Evolutionary conservation across 2,329 filamentous ascomycete species (phyloP), one percentile per base, ranked within the genome.

Genomic region (Curvularia sp.): DNA sequence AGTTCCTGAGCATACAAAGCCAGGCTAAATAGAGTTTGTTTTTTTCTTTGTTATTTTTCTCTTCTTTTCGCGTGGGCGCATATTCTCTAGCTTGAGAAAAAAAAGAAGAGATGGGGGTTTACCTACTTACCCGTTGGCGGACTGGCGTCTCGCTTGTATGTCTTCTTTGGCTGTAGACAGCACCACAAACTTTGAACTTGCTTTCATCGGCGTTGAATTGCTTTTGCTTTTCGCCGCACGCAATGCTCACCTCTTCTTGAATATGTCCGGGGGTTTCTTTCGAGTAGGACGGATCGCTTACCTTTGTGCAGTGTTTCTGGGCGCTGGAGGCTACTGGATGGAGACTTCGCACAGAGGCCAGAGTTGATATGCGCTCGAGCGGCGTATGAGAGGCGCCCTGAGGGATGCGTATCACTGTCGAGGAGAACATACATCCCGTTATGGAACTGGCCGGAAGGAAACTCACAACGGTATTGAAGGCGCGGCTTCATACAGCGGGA

Each of bases 101-200:
- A n/a, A 34, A 34, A n/a, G n/a, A 34, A 39, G 21, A 19, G 19
- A 42, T 42, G 12, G 39, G 12, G 32, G 12, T 10, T n/a, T n/a
- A n/a, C n/a, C n/a, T n/a, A n/a, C 25, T 25, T 42, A 25, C 21
- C 39, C 46, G 46, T 49, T 25, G 30, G 46, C 10, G 30, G 46
- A 38, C 32, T 49, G 47, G 47, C 34, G 32, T 27, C 47, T 49
- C 47, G 47, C 47, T 49, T 49, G 47, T n/a, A 25, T 49, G 39
- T 13, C 47, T 49, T 27, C 32, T 49, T 49, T 39, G 34, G 34
- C 32, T 49, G 34, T 49, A 49, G 47, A 38, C 47, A 49, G 23
- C 34, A 39, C 34, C 47, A 49, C 47, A 49, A 38, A 49, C 34
- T 49, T 23, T n/a, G n/a, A 23, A 49, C 21, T 49, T 38, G n/a